Evolutionary conservation across 345 rosid genomes (phyloP), one percentile per base, ranked within the genome.

Genomic region (Lumnitzera littorea): DNA sequence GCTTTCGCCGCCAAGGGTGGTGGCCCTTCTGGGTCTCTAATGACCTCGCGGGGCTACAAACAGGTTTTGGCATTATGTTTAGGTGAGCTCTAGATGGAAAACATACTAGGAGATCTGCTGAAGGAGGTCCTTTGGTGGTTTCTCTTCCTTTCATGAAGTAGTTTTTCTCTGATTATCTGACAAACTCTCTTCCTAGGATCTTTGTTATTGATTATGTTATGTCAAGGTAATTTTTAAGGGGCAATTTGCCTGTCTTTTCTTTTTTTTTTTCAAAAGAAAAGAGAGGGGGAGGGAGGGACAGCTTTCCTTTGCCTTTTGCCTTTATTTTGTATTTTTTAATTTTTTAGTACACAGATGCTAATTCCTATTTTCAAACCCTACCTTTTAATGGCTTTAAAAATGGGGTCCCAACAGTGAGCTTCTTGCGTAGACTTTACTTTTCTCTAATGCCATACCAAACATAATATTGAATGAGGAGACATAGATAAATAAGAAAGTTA

Each of bases 11-110:
- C 69, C 62, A 71, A 20, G 51, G 62, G 60, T 55, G 74, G 67
- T 70, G 83, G 56, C 81, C 83, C 63, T 65, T 76, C 64, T 58
- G 60, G 67, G 87, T 50, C 47, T 74, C 82, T 2, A 80, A 52
- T 2, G 78, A 56, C 43, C 86, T 80, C n/a, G 86, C 85, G 2
- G 98, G 96, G 57, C 91, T 88, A 56, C 83, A 82, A 55, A 89
- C 69, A 52, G 89, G 72, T 74, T 92, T 89, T 4, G 89, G 82
- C 82, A 80, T 76, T 63, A 92, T 54, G 31, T 83, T 56, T 43
- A 89, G 73, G 65, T 80, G 94, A 13, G 91, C 68, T 74, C 94
- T 72, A 55, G 95, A 78, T 15, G 98, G 98, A 70, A 91, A 91
- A 66, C 96, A 91, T 20, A 83, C 91, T 51, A 91, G 62, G 24